Percentiles rank a stretch among this genome's conserved stretches.
These are phyloP conservation scores for Malassezia slooffiae DNA, from an alignment of 1,284 basidiomycete species.

Conservation along the genomic window DNA sequence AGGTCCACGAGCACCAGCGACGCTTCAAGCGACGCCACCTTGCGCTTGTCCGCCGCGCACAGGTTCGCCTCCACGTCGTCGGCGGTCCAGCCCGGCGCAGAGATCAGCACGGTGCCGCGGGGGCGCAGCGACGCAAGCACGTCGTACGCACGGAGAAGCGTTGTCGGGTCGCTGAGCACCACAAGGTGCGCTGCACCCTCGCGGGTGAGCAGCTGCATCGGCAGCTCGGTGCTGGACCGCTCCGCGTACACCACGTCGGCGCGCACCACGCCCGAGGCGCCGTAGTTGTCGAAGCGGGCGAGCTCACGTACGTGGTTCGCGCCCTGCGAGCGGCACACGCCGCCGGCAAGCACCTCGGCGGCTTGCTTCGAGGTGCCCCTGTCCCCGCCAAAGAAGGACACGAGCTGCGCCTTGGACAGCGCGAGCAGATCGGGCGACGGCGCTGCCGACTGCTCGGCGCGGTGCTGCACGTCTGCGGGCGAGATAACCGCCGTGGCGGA, in stretches of 20 bases:
- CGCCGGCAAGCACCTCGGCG: slow-evolving; percentile 28
- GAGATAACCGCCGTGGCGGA: slow-evolving; percentile 17
- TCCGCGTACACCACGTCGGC: slow-evolving; percentile 33
- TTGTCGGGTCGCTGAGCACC: slow-evolving; percentile 32
- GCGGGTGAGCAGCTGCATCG: slow-evolving; percentile 31
- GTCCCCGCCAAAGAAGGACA: slow-evolving; percentile 41
- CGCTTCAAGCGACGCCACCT: slow-evolving; percentile 31
- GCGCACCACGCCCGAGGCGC: slow-evolving; percentile 34
- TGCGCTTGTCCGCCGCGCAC: slow-evolving; percentile 34
- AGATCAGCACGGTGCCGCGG: slow-evolving; percentile 39
- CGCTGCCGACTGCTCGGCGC: slow-evolving; percentile 11
- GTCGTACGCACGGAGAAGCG: slow-evolving; percentile 32
- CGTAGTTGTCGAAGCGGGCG: slow-evolving; percentile 43
- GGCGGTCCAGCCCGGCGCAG: slow-evolving; percentile 33
- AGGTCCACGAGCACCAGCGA: slow-evolving; percentile 35
- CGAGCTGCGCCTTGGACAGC: slow-evolving; percentile 27
- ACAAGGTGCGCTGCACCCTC: slow-evolving; percentile 27
- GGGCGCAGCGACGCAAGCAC: slow-evolving; percentile 32
- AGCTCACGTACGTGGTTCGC: slow-evolving; percentile 29
- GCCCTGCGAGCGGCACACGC: slow-evolving; percentile 26
- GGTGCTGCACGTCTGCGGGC: slow-evolving; percentile 21
- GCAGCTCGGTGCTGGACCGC: slow-evolving; percentile 25
- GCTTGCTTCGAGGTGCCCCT: slow-evolving; percentile 27
- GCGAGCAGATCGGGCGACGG: slow-evolving; percentile 20
- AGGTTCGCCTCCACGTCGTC: slow-evolving; percentile 39